A percentile compares a stretch with the other conserved stretches of the same genome.
phyloP scores from a whole-genome alignment of 257 asterid genomes.

The Forsythia suspensa region DNA sequence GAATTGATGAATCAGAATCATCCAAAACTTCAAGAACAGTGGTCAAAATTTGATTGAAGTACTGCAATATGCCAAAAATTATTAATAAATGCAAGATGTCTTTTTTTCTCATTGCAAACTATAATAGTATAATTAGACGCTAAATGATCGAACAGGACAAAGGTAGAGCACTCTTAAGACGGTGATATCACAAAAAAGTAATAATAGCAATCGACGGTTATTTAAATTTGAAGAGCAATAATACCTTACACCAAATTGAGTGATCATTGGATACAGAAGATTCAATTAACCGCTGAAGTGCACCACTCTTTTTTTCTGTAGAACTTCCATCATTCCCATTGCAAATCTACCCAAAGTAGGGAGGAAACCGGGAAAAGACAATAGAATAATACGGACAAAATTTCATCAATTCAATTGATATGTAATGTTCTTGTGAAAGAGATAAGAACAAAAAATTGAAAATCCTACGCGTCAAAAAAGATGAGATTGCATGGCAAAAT shows the following conservation, averaged over 20 bases:
- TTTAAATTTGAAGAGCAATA: neutral
- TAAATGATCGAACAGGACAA: neutral
- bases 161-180: neutral
- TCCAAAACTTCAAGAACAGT: slow-evolving; percentile 87
- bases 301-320: slow-evolving; percentile 56
- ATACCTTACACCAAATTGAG: slow-evolving; percentile 89
- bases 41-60: slow-evolving; percentile 92
- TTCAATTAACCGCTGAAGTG: slow-evolving; percentile 89
- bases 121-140: neutral
- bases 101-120: slow-evolving; percentile 8
- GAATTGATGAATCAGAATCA: slow-evolving; percentile 77
- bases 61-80: slow-evolving; percentile 53
- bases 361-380: neutral
- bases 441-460: neutral
- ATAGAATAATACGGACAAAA: slow-evolving; percentile 7
- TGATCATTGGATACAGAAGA: slow-evolving; percentile 64
- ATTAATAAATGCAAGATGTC: slow-evolving; percentile 18
- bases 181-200: neutral
- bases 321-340: slow-evolving; percentile 72
- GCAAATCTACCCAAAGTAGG: slow-evolving; percentile 53
- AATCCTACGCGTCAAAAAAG: neutral
- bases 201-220: neutral
- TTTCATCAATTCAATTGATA: neutral
- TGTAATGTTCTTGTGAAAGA: neutral
- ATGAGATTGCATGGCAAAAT: slow-evolving; percentile 5